Percentiles rank a stretch among this genome's conserved stretches.
phyloP scores from a whole-genome alignment of 768 basidiomycete species.

The Suillus subaureus region DNA sequence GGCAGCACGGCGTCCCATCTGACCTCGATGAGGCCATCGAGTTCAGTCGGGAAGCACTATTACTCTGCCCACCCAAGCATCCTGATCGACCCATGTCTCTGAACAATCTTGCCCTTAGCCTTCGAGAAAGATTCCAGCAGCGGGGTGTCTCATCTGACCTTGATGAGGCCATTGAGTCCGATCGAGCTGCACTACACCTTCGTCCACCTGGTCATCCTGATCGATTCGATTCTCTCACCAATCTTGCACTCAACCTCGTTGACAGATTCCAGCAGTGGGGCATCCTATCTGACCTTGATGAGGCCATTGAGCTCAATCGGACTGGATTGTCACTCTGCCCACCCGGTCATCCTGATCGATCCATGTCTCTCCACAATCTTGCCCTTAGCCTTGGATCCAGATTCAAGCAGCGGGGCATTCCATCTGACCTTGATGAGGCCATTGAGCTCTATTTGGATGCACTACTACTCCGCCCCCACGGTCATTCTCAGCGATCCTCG shows the following conservation, averaged over 20 bases:
- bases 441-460: constrained; percentile 4
- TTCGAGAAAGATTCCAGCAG: constrained; percentile 11
- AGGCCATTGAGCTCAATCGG: neutral
- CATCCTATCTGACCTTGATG: neutral
- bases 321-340: neutral
- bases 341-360: neutral
- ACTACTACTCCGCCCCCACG: neutral
- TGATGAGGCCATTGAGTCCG: constrained; percentile 11
- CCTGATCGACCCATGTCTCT: constrained; percentile 2
- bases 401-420: neutral
- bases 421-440: constrained; percentile 19
- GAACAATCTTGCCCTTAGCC: constrained; percentile 16
- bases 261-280: neutral
- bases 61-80: neutral
- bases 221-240: neutral
- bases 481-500: neutral
- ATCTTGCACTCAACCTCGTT: neutral
- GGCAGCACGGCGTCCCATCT: neutral
- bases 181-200: neutral
- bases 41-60: neutral
- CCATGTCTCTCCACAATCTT: neutral
- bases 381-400: neutral
- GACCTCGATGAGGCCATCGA: constrained; percentile 21
- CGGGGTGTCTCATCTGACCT: constrained; percentile 16
- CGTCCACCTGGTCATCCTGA: neutral